These are phyloP conservation scores for Sporobolomyces phaffii DNA, from an alignment of 768 basidiomycete genomes.

Conservation along the genomic window DNA sequence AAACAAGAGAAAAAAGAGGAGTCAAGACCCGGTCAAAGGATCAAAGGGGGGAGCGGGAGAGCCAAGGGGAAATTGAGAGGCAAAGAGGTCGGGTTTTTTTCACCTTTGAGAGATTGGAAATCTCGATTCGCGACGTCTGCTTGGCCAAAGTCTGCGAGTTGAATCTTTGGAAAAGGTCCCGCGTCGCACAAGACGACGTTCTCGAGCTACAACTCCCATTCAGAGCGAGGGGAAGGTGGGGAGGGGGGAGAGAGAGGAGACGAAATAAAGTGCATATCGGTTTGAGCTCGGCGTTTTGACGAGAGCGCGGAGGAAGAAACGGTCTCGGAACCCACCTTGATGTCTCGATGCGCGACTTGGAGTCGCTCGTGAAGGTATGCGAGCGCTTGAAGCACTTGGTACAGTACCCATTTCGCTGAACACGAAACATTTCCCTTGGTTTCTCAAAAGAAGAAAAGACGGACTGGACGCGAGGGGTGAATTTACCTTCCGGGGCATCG, in stretches of 20 bases:
- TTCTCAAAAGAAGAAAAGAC: background rate
- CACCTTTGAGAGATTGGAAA: conserved; percentile 13
- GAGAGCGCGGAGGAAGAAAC: background rate
- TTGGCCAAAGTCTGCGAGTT: conserved; percentile 20
- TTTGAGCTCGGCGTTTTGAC: no score
- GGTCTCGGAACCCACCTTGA: background rate
- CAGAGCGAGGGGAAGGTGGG: no score
- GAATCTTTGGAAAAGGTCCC: conserved; percentile 13
- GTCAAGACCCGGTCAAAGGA: no score
- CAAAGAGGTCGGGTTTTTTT: no score
- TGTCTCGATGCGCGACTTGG: conserved; percentile 25
- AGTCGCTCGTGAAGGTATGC: conserved; percentile 23
- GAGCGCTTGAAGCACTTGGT: conserved; percentile 28
- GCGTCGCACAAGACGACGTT: conserved; percentile 6
- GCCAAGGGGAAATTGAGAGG: no score
- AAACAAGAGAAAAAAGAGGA: no score
- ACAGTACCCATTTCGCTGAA: conserved; percentile 25
- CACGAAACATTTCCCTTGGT: no score
- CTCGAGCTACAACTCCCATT: no score
- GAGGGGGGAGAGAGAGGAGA: background rate
- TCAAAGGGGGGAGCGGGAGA: background rate
- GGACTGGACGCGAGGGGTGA: no score
- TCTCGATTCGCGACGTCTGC: background rate
- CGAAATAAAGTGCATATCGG: background rate
- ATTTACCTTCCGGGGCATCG: conserved; percentile 21